These are phyloP conservation scores for Pseudonectria foliicola DNA, from an alignment of 2,329 filamentous ascomycete genomes.

Conservation along the genomic window DNA sequence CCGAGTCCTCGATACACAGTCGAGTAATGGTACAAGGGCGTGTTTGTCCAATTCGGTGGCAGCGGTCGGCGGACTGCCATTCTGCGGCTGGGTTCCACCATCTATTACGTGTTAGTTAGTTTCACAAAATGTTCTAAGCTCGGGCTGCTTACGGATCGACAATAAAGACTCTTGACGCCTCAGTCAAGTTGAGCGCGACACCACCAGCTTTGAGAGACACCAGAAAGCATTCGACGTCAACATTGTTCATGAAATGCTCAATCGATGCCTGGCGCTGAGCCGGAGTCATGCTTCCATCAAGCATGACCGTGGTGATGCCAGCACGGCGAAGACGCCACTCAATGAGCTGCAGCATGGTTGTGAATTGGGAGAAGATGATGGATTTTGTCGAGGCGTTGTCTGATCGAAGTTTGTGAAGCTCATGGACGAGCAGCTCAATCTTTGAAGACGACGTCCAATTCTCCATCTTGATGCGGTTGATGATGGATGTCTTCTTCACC, in stretches of 20 bases:
- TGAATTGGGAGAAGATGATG: conserved; percentile 97
- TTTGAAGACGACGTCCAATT: conserved; percentile 98
- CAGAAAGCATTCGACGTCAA: conserved; percentile 90
- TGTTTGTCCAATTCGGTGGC: conserved; percentile 91
- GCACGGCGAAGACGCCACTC: conserved; percentile 94
- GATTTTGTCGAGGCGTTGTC: conserved; percentile 93
- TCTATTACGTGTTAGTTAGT: conserved; percentile 37
- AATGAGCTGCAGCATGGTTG: conserved; percentile 92
- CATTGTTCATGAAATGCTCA: conserved; percentile 92
- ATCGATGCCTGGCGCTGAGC: conserved; percentile 89
- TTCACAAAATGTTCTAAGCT: background rate
- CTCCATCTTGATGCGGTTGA: conserved; percentile 98
- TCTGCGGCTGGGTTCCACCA: conserved; percentile 99
- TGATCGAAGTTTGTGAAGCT: conserved; percentile 83
- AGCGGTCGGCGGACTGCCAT: conserved; percentile 93
- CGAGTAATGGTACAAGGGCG: conserved; percentile 91
- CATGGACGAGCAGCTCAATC: conserved; percentile 92
- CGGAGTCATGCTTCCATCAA: conserved; percentile 95
- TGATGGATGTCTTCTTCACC: conserved; percentile 93
- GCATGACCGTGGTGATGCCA: conserved; percentile 97
- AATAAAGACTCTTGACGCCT: conserved; percentile 92
- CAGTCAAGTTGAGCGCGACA: conserved; percentile 89
- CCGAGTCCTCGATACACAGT: conserved; percentile 92
- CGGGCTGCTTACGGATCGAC: conserved; percentile 72
- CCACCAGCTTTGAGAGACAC: conserved; percentile 95